Percentiles rank a stretch among this genome's conserved stretches.
These are phyloP conservation scores for Penicillium pancosmium DNA, from an alignment of 495 filamentous ascomycete genomes.

Conservation along the genomic window DNA sequence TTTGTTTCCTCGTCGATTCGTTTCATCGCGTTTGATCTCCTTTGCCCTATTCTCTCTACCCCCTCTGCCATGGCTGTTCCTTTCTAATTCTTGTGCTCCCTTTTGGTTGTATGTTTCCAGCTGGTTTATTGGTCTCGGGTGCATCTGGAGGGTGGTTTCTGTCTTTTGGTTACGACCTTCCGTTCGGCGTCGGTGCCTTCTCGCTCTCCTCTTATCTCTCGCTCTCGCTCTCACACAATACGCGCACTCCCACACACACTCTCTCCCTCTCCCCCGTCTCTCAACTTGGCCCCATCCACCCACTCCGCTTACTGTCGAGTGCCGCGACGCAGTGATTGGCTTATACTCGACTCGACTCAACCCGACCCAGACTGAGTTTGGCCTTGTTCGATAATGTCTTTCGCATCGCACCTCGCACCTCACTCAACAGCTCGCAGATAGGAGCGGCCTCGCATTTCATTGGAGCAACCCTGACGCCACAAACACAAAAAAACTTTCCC, in stretches of 20 bases:
- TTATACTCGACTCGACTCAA: background rate
- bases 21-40: slow-evolving; percentile 11
- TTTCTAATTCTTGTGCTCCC: slow-evolving; percentile 5
- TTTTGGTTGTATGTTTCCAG: slow-evolving; percentile 6
- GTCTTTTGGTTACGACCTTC: slow-evolving; percentile 34
- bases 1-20: slow-evolving; percentile 19
- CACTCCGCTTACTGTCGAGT: slow-evolving; percentile 5
- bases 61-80: slow-evolving; percentile 1
- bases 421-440: background rate
- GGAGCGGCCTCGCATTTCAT: slow-evolving; percentile 18
- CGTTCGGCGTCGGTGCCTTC: slow-evolving; percentile 29
- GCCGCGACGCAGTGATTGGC: background rate
- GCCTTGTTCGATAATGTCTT: no score
- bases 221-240: slow-evolving; percentile 5
- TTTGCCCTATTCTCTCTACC: slow-evolving; percentile 4
- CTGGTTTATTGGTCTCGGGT: slow-evolving; percentile 29
- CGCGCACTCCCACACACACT: background rate
- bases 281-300: background rate
- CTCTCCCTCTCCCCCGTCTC: background rate
- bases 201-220: slow-evolving; percentile 9
- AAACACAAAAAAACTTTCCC: slow-evolving; percentile 22
- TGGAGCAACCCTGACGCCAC: slow-evolving; percentile 24
- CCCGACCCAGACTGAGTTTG: background rate
- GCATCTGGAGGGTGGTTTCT: slow-evolving; percentile 35
- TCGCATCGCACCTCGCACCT: background rate